Base-by-base conservation (phyloP, 352 stramenopile genomes). In the Phytophthora syringae region DNA sequence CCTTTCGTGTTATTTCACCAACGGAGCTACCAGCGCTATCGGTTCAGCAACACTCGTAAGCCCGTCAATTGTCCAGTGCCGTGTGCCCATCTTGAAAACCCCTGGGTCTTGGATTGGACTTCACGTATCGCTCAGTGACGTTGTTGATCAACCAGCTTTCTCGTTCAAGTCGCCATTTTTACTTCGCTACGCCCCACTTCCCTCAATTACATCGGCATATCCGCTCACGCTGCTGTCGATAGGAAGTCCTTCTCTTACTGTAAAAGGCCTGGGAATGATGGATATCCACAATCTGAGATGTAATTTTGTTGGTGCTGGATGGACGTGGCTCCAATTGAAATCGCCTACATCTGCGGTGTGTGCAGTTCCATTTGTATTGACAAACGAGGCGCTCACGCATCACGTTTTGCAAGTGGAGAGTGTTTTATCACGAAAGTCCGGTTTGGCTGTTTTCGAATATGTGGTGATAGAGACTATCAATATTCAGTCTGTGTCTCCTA, bases 1-100 rank as follows among this genome's bases (percentile, higher is more conserved):
- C 9, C 50, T 83, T 2, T 67, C 42, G 11, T 86, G 77, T 10
- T 21, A 72, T 43, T 80, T 83, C 48, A 70, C 51, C 1, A 58
- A 54, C 12, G 75, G 59, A 13, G 36, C 12, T n/a, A 10, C 40
- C 32, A 55, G 47, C 40, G 20, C 24, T n/a, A 24, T 12, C 7
- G 28, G 12, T 2, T 10, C 18, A 20, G 68, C 64, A 30, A 55
- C 34, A 11, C 69, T 72, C 44, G 36, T 80, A 16, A 80, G 61
- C 50, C 44, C 40, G n/a, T 74, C 68, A 36, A 22, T 64, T 40
- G 43, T 82, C 16, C 16, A 45, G 24, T 86, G 77, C 44, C 11
- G 34, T 7, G 65, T 80, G 12, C 74, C 74, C 22, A 21, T 48
- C 36, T 20, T 86, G 1, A 25, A 59, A 55, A 64, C 55, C 18